phyloP scores from a whole-genome alignment of 192 early-diverging fungal genomes.

The Entophlyctis helioformis region DNA sequence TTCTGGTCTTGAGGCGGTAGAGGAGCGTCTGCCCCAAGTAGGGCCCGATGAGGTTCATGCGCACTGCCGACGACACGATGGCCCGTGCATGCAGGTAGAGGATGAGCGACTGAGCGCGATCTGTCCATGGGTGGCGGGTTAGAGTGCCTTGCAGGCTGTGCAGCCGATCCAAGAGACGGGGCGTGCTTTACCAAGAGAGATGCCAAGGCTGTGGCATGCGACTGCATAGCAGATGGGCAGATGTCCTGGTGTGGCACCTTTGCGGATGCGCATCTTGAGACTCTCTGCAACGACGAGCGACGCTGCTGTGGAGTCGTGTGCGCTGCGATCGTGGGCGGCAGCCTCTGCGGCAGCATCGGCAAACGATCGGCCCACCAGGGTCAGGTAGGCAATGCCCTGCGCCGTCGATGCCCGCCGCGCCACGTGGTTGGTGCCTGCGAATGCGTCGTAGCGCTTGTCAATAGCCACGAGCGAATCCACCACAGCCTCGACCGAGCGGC shows the following conservation, averaged over 20 bases:
- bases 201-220: conserved; percentile 38
- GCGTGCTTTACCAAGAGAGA: conserved; percentile 35
- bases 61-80: conserved; percentile 75
- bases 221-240: conserved; percentile 71
- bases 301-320: no score
- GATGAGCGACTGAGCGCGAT: conserved; percentile 59
- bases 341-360: conserved; percentile 8
- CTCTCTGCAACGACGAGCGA: no score
- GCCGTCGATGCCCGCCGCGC: conserved; percentile 54
- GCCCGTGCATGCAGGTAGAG: conserved; percentile 79
- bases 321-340: no score
- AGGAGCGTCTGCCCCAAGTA: conserved; percentile 73
- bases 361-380: conserved; percentile 52
- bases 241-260: conserved; percentile 50
- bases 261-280: no score
- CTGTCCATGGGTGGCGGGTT: conserved; percentile 27
- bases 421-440: conserved; percentile 33
- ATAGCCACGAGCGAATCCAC: no score
- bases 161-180: no score
- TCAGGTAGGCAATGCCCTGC: conserved; percentile 59
- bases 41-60: conserved; percentile 82
- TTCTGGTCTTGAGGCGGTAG: conserved; percentile 11
- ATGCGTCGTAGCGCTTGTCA: conserved; percentile 11
- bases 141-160: no score
- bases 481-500: no score